A percentile compares a stretch with the other conserved stretches of the same genome.
These are phyloP conservation scores for Hyaloscypha finlandica DNA, from an alignment of 495 filamentous ascomycete species.

Conservation along the genomic window DNA sequence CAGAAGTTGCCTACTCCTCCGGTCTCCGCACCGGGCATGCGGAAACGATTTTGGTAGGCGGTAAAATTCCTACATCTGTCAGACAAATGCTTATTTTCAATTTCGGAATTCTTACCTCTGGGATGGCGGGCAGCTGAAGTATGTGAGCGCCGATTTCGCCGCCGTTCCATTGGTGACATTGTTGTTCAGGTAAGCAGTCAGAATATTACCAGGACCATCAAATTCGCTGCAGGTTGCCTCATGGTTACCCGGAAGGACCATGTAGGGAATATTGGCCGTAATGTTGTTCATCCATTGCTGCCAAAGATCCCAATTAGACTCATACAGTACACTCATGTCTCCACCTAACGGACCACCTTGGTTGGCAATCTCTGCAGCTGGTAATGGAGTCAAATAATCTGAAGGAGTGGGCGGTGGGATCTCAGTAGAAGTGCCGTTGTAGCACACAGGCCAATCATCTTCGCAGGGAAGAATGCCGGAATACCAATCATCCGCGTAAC, in stretches of 20 bases:
- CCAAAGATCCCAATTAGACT: slow-evolving; percentile 56
- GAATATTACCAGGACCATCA: slow-evolving; percentile 47
- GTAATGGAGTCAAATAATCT: slow-evolving; percentile 46
- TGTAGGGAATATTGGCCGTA: slow-evolving; percentile 37
- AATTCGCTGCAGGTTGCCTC: slow-evolving; percentile 47
- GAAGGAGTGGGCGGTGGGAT: slow-evolving; percentile 42
- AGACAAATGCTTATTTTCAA: background rate
- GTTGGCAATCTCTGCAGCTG: slow-evolving; percentile 47
- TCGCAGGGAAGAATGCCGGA: slow-evolving; percentile 52
- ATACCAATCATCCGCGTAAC: slow-evolving; percentile 53
- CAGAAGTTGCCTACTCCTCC: slow-evolving; percentile 54
- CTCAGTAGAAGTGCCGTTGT: slow-evolving; percentile 47
- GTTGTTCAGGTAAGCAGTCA: slow-evolving; percentile 49
- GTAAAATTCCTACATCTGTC: slow-evolving; percentile 36
- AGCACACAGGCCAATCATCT: slow-evolving; percentile 53
- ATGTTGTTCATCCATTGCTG: slow-evolving; percentile 43
- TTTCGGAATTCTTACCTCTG: slow-evolving; percentile 32
- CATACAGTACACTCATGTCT: slow-evolving; percentile 54
- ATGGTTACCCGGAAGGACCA: slow-evolving; percentile 41
- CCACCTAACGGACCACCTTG: slow-evolving; percentile 51
- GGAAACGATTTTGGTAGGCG: slow-evolving; percentile 42
- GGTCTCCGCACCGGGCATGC: slow-evolving; percentile 48
- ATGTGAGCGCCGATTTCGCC: slow-evolving; percentile 40
- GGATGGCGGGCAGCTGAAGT: slow-evolving; percentile 46
- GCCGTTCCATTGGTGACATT: slow-evolving; percentile 36